A percentile compares a stretch with the other conserved stretches of the same genome.
phyloP scores from a whole-genome alignment of 306 rosid genomes.

The Sesbania bispinosa region DNA sequence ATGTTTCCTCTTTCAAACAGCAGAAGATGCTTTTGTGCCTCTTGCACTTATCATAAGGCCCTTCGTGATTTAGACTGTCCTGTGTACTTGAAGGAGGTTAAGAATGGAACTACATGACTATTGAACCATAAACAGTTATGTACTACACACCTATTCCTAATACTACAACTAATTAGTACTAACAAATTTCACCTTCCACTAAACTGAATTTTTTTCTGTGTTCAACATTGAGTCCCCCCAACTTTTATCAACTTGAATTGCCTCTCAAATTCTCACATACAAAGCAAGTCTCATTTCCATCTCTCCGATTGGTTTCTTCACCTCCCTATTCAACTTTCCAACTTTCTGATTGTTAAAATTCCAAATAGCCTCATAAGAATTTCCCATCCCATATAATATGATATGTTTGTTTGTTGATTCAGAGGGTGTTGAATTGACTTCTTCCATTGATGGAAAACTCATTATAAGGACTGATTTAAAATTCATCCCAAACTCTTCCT shows the following conservation, averaged over 20 bases:
- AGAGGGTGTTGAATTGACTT: background rate
- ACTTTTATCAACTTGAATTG: background rate
- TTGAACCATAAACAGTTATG: background rate
- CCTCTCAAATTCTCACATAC: background rate
- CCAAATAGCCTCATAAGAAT: background rate
- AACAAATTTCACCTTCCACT: background rate
- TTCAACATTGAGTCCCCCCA: background rate
- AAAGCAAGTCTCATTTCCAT: background rate
- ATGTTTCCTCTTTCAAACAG: background rate
- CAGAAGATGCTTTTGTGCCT: background rate
- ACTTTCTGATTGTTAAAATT: background rate
- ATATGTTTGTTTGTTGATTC: background rate
- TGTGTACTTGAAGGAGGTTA: slow-evolving; percentile 5
- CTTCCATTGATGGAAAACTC: background rate
- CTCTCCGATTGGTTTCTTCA: background rate
- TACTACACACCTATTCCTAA: background rate
- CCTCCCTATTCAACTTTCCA: background rate
- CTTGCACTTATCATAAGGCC: background rate
- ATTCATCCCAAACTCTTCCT: background rate
- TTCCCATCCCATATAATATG: background rate
- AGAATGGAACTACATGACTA: background rate
- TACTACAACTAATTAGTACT: background rate
- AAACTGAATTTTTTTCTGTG: background rate
- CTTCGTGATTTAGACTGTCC: background rate
- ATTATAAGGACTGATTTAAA: background rate